phyloP scores from a whole-genome alignment of 805 yeast species.

The Danielia reshetovae region DNA sequence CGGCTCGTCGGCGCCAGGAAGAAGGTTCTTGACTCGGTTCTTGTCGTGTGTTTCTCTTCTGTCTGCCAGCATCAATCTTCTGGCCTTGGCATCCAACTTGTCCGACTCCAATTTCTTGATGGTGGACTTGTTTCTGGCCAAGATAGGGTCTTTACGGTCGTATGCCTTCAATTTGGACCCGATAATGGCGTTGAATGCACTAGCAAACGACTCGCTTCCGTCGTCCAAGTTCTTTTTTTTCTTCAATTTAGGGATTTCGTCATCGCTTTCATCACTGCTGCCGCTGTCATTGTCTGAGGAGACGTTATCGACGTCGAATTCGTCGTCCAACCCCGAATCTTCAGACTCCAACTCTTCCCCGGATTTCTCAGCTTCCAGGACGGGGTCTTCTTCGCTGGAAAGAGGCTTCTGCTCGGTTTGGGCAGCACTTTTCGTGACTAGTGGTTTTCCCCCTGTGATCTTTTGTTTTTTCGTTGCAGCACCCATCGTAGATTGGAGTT shows the following conservation, averaged over 20 bases:
- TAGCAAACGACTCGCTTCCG: constrained; percentile 75
- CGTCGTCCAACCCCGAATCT: constrained; percentile 22
- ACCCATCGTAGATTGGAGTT: constrained; percentile 1
- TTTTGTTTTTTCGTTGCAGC: constrained; percentile 2
- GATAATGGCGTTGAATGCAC: constrained; percentile 78
- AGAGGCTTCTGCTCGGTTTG: background rate
- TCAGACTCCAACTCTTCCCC: constrained; percentile 2
- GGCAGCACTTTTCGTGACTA: background rate
- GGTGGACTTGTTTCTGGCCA: constrained; percentile 75
- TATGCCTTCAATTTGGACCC: constrained; percentile 86
- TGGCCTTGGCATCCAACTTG: constrained; percentile 81
- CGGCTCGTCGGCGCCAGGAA: constrained; percentile 59
- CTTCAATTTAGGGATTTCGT: constrained; percentile 44
- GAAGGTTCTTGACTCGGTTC: constrained; percentile 61
- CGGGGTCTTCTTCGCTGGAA: background rate
- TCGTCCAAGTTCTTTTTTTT: constrained; percentile 57
- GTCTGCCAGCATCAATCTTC: constrained; percentile 63
- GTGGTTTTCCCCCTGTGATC: constrained; percentile 2
- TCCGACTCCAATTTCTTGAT: constrained; percentile 73
- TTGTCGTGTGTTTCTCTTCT: constrained; percentile 64
- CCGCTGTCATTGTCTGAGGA: constrained; percentile 16
- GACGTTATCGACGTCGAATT: constrained; percentile 20
- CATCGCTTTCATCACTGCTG: constrained; percentile 23
- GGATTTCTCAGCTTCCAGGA: background rate
- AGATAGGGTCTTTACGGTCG: constrained; percentile 83